A percentile compares a stretch with the other conserved stretches of the same genome.
phyloP scores from a whole-genome alignment of 129 eudicot species.

The Centella asiatica region DNA sequence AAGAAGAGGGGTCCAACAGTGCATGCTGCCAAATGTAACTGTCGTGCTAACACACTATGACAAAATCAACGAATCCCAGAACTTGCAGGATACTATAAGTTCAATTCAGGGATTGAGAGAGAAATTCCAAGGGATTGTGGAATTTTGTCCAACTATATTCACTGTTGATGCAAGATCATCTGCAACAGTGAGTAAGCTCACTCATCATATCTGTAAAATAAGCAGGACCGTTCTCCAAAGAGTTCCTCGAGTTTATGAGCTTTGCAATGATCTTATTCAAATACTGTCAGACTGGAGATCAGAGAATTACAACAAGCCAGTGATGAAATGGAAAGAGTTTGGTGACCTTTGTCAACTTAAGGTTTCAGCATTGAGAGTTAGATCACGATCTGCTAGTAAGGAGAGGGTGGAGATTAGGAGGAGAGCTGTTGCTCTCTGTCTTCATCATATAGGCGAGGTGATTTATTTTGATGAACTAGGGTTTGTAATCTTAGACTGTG shows the following conservation, averaged over 20 bases:
- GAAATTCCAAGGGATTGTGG: slow-evolving; percentile 59
- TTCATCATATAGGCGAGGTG: slow-evolving; percentile 86
- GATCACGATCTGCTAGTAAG: slow-evolving; percentile 46
- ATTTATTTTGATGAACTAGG: slow-evolving; percentile 77
- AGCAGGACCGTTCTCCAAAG: slow-evolving; percentile 62
- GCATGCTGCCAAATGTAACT: slow-evolving; percentile 84
- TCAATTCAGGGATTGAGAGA: slow-evolving; percentile 55
- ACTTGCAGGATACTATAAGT: slow-evolving; percentile 37
- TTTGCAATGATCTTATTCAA: slow-evolving; percentile 63
- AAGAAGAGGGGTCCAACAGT: slow-evolving; percentile 62
- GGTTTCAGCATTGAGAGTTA: slow-evolving; percentile 57
- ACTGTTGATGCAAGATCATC: slow-evolving; percentile 92
- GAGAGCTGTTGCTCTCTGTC: slow-evolving; percentile 59
- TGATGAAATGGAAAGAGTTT: slow-evolving; percentile 79
- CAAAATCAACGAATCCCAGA: slow-evolving; percentile 38
- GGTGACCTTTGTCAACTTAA: slow-evolving; percentile 66
- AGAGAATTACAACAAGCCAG: slow-evolving; percentile 58
- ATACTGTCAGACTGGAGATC: slow-evolving; percentile 63
- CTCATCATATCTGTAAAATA: slow-evolving; percentile 70
- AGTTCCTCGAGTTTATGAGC: slow-evolving; percentile 75
- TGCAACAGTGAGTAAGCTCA: slow-evolving; percentile 66
- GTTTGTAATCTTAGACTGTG: slow-evolving; percentile 64
- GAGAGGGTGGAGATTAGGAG: slow-evolving; percentile 72
- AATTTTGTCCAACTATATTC: slow-evolving; percentile 69
- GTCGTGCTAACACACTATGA: slow-evolving; percentile 79